Evolutionary conservation across 2,329 filamentous ascomycete species (phyloP).

Genomic region (Neonectria magnoliae): DNA sequence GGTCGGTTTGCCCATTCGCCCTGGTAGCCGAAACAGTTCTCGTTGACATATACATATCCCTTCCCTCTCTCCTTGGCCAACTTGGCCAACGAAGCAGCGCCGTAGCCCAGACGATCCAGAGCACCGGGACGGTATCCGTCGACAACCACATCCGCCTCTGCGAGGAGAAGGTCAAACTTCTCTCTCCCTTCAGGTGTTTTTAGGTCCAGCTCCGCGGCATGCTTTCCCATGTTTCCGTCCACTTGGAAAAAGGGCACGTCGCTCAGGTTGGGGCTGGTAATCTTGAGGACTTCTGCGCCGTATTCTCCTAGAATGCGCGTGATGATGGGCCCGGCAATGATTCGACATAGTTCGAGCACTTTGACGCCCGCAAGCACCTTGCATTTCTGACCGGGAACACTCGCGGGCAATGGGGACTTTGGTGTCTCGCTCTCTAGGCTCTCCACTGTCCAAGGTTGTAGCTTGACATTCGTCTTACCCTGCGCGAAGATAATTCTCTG

Average conservation of each 20-base stretch:
- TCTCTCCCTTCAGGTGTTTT: constrained; percentile 62
- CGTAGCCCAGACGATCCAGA: constrained; percentile 71
- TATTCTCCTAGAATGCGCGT: constrained; percentile 78
- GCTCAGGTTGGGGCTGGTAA: constrained; percentile 73
- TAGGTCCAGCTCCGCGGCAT: constrained; percentile 71
- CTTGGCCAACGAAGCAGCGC: constrained; percentile 62
- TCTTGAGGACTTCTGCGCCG: constrained; percentile 77
- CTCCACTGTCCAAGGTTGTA: constrained; percentile 61
- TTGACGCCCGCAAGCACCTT: constrained; percentile 68
- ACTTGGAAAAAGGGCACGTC: constrained; percentile 79
- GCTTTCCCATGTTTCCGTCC: constrained; percentile 78
- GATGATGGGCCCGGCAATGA: constrained; percentile 80
- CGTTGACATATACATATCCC: constrained; percentile 74
- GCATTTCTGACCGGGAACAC: constrained; percentile 21
- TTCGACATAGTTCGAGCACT: constrained; percentile 78
- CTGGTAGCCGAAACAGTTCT: constrained; percentile 75
- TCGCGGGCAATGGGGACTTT: constrained; percentile 51
- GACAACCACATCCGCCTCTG: constrained; percentile 70
- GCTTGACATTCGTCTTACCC: constrained; percentile 53
- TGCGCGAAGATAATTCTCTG: constrained; percentile 41
- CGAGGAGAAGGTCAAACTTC: constrained; percentile 67
- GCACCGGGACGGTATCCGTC: constrained; percentile 77
- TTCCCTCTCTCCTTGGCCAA: constrained; percentile 64
- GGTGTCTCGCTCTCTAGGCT: constrained; percentile 61
- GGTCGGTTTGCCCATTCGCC: constrained; percentile 70